Evolutionary conservation across 208 protist genomes (phyloP), one percentile per base, ranked within the genome.

Genomic region (Acanthamoeba polyphaga): DNA sequence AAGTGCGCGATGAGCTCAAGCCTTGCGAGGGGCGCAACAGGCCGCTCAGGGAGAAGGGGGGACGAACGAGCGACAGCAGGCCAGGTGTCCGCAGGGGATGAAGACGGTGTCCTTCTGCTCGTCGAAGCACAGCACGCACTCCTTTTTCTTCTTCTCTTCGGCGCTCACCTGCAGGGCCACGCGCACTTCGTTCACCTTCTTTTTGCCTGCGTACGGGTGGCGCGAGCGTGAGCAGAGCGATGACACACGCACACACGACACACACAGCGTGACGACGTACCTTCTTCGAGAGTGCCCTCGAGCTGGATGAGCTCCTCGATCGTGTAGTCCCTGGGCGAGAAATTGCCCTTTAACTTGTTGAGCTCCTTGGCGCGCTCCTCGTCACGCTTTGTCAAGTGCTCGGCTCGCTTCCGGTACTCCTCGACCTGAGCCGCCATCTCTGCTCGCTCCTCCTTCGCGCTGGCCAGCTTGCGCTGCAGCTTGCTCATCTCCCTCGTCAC

Each of bases 141-240:
- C 74, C 74, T 84, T 84, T n/a, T 84, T 84, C 46, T 53, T 84
- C 32, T 58, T 84, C 74, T 84, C 74, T 43, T 84, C 43, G 22
- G 24, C 74, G 43, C 43, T 84, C 24, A 84, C 32, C 74, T 84
- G 74, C 74, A 84, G 12, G 43, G 46, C 43, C 43, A 84, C 43
- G 24, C 74, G 34, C 2, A 53, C 74, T 7, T 84, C 74, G 34
- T 8, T 84, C 43, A 84, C 46, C 74, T 84, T 84, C 74, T 24
- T 34, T 27, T 29, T 84, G n/a, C 74, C 46, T 68, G 15, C 60
- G 22, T 10, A 29, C 22, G 55, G 19, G 55, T 22, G 9, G 55
- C 19, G 55, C 12, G 55, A 15, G 55, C 15, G 55, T 24, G 55
- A 60, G 55, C 19, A 15, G 55, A 15, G 55, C 9, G 19, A 22